Evolutionary conservation across 1,284 basidiomycete species (phyloP), one percentile per base, ranked within the genome.

Genomic region (Chalciporus piperatoides): DNA sequence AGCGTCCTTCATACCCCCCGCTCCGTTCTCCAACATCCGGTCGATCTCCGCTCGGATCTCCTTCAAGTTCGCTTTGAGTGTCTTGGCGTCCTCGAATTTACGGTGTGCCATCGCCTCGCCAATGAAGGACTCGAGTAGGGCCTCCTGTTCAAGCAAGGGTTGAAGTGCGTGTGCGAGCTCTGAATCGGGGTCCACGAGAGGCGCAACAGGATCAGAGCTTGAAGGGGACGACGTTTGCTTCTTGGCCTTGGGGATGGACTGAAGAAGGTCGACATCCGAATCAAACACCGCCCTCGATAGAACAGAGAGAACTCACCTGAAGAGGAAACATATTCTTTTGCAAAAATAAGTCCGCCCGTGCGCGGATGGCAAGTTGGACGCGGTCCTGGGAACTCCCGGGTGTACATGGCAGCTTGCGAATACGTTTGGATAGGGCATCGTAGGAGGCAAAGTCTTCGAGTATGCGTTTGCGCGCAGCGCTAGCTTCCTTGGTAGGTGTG

Each of bases 41-140:
- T 82, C 82, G 54, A 95, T 93, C 72, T 94, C 92, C 11, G 62
- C 71, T 49, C 86, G 75, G 49, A 95, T 91, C 70, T 95, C 92
- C 41, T 70, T 74, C 42, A 95, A 67, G 65, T 86, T 93, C 36
- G 70, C 65, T 60, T 84, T 82, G 50, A 96, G 71, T 3, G 84
- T 87, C 68, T 85, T 85, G 15, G 84, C 84, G 64, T 96, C 92
- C 68, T 96, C 92, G 56, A 95, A 94, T 69, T 95, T 95, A 39
- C 92, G 75, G 59, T 85, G 85, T 1, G 81, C 79, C 64, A 84
- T 86, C 4, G 92, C 92, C 63, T 94, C 89, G 56, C 86, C 82
- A 4, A 92, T 77, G 60, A 89, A 91, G 1, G 80, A 76, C 70
- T 95, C 92, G 28, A 96, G 73, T 43, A 94, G 74, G 3, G 88